Evolutionary conservation across 345 rosid genomes (phyloP).

Genomic region (Eucalyptus camaldulensis): DNA sequence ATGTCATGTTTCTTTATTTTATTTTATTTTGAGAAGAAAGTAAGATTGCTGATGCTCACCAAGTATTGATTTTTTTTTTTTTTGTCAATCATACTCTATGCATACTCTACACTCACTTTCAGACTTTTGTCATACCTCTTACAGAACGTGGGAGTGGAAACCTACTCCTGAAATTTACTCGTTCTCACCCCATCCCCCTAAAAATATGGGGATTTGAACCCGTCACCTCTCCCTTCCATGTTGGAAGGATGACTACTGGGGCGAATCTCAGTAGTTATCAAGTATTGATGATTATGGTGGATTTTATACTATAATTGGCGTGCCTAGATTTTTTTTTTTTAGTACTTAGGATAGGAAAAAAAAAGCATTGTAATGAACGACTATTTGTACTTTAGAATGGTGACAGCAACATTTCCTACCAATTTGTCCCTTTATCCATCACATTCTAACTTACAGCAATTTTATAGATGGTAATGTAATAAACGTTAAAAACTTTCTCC

Average conservation of each 20-base stretch:
- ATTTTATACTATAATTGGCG: neutral
- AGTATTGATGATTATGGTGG: neutral
- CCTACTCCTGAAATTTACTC: too few relatives aligned
- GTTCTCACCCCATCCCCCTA: too few relatives aligned
- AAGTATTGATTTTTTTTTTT: neutral
- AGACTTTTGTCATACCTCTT: too few relatives aligned
- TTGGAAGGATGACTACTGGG: too few relatives aligned
- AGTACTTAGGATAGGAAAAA: neutral
- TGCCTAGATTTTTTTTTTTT: neutral
- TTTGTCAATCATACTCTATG: too few relatives aligned
- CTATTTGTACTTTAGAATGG: accelerated
- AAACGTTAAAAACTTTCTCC: neutral
- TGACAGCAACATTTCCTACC: neutral
- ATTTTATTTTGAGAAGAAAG: neutral
- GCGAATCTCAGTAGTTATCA: too few relatives aligned
- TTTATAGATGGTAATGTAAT: neutral
- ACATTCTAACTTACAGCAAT: neutral
- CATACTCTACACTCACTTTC: too few relatives aligned
- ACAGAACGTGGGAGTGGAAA: too few relatives aligned
- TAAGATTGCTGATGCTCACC: neutral
- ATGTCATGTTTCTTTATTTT: neutral
- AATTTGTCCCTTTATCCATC: neutral
- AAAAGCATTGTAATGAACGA: neutral
- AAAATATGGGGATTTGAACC: too few relatives aligned
- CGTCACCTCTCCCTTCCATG: too few relatives aligned